Percentiles rank a stretch among this genome's conserved stretches.
Evolutionary conservation across 768 basidiomycete species (phyloP).

Genomic region (Suillus bovinus): DNA sequence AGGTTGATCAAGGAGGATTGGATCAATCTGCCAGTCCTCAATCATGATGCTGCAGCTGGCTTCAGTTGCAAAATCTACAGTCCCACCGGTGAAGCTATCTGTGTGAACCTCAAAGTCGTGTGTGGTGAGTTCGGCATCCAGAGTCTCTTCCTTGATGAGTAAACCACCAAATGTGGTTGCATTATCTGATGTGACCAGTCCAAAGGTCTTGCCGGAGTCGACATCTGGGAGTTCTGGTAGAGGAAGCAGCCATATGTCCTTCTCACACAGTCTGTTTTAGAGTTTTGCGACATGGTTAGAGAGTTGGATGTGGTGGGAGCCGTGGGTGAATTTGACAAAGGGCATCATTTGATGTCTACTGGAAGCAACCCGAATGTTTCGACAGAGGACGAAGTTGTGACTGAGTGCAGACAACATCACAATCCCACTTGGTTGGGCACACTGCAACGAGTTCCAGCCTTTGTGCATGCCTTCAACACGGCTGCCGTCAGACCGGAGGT

Average conservation of each 20-base stretch:
- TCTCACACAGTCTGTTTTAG: constrained; percentile 13
- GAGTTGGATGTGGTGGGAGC: constrained; percentile 28
- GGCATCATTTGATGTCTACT: not conserved
- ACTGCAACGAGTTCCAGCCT: constrained; percentile 26
- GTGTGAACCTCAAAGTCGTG: not conserved
- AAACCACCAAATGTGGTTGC: constrained; percentile 5
- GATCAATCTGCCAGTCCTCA: constrained; percentile 6
- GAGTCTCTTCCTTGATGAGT: constrained; percentile 7
- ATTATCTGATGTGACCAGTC: constrained; percentile 5
- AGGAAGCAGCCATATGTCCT: not conserved
- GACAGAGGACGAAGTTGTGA: constrained; percentile 24
- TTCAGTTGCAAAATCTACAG: not conserved
- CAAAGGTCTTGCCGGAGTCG: constrained; percentile 17
- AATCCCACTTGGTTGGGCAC: constrained; percentile 23
- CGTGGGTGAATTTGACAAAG: constrained; percentile 17
- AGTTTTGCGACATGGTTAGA: constrained; percentile 18
- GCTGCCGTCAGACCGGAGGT: constrained; percentile 24
- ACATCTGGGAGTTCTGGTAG: constrained; percentile 5
- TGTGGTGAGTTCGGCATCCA: not conserved
- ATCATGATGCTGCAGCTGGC: not conserved
- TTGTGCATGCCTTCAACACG: constrained; percentile 32
- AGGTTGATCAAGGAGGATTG: not conserved
- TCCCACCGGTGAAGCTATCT: not conserved
- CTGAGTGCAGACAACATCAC: constrained; percentile 16
- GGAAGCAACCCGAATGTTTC: constrained; percentile 19